phyloP scores from a whole-genome alignment of 1,284 basidiomycete species.

The Trametes versicolor region DNA sequence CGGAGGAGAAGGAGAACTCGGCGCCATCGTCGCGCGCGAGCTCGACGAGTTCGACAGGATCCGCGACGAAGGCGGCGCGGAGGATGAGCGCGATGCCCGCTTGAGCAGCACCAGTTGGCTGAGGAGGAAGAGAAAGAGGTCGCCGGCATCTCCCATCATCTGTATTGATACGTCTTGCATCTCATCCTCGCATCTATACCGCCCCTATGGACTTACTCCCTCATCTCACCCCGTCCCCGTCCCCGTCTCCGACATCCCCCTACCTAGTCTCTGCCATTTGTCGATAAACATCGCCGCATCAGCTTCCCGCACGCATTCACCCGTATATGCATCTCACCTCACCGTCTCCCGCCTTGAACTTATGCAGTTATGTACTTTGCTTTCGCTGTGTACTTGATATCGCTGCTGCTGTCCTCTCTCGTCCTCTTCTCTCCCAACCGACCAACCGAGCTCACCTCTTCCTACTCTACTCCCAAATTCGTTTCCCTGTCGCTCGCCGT shows the following conservation, averaged over 20 bases:
- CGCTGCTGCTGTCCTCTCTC: conserved; percentile 22
- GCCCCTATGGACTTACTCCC: conserved; percentile 22
- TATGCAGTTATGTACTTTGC: conserved; percentile 40
- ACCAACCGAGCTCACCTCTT: no score
- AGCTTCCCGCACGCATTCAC: background rate
- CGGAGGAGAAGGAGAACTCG: conserved; percentile 55
- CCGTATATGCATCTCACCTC: conserved; percentile 23
- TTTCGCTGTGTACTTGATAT: conserved; percentile 38
- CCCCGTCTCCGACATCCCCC: background rate
- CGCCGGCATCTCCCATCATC: conserved; percentile 15
- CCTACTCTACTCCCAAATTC: conserved; percentile 4
- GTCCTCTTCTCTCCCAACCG: background rate
- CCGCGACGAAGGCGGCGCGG: conserved; percentile 30
- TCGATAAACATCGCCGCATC: conserved; percentile 8
- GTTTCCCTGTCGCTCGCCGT: background rate
- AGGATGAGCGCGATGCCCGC: conserved; percentile 37
- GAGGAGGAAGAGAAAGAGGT: conserved; percentile 12
- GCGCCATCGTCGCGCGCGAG: conserved; percentile 36
- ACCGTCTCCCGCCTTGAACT: conserved; percentile 27
- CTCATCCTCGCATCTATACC: conserved; percentile 26
- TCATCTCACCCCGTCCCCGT: conserved; percentile 11
- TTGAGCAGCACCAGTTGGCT: conserved; percentile 9
- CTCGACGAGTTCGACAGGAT: conserved; percentile 11
- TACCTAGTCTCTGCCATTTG: background rate
- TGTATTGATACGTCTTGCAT: conserved; percentile 34